These are phyloP conservation scores for Syzygium jambos DNA, from an alignment of 345 rosid genomes.

Conservation along the genomic window DNA sequence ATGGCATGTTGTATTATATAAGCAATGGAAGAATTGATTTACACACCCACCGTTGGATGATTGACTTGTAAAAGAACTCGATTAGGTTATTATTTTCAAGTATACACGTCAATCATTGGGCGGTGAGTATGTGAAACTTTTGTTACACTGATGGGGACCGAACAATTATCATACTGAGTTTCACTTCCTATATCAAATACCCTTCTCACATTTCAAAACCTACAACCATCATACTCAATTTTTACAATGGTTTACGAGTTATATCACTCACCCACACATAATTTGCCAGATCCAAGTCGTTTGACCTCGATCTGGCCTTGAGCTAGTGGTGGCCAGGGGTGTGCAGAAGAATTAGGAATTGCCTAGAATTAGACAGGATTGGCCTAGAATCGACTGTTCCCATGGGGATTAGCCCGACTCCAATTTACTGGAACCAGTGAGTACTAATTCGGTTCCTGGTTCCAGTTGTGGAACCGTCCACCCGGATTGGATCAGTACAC, in stretches of 20 bases:
- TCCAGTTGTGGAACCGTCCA: too few relatives aligned
- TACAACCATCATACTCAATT: neutral
- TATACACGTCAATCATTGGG: neutral
- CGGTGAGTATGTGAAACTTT: neutral
- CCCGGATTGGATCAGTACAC: too few relatives aligned
- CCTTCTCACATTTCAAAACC: neutral
- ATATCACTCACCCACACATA: neutral
- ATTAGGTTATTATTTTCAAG: neutral
- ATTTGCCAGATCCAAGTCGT: neutral
- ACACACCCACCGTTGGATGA: neutral
- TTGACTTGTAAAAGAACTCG: fast-evolving
- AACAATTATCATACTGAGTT: neutral
- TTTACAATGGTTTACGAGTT: neutral
- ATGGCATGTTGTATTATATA: neutral
- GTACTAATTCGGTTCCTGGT: too few relatives aligned
- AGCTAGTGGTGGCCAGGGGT: too few relatives aligned
- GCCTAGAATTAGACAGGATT: too few relatives aligned
- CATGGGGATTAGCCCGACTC: too few relatives aligned
- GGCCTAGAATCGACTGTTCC: too few relatives aligned
- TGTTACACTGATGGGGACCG: neutral
- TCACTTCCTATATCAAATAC: neutral
- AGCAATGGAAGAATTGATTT: neutral
- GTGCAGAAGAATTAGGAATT: too few relatives aligned
- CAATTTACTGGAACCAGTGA: too few relatives aligned
- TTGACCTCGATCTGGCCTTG: too few relatives aligned